Evolutionary conservation across 1,284 basidiomycete species (phyloP), one percentile per base, ranked within the genome.

Genomic region (Pseudozyma pruni): DNA sequence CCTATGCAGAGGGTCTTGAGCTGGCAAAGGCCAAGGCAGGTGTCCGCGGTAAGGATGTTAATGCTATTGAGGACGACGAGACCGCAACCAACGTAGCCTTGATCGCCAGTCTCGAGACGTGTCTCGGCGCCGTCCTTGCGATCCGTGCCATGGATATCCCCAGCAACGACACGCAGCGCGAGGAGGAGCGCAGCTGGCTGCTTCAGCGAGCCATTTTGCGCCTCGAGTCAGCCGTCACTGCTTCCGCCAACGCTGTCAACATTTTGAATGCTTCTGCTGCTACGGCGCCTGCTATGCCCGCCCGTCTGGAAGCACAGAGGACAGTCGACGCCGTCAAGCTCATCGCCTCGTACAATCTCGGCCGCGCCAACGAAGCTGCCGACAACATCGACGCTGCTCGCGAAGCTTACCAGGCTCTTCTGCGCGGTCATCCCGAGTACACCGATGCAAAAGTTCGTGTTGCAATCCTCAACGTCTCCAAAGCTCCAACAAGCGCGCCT

Each of bases 391-490:
- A 66, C n/a, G 68, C 74, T 23, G 80, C 80, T 17, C 63, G 69
- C 14, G 56, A 75, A 39, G 78, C 78, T 1, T 82, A 79, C 60
- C 55, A 72, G 8, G 74, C 72, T 19, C 60, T 82, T 41, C 51
- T 82, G 20, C 47, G 56, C 17, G 74, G 52, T 23, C 80, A 82
- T 43, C 76, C 80, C n/a, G 80, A 81, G 59, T 82, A 80, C 42
- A 75, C 75, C 13, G 79, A 81, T 43, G 80, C 79, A 42, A 78
- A 78, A 20, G 76, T 80, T 16, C 79, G 80, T n/a, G 63, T 77
- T 23, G 80, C 80, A 0, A 61, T 78, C 42, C 67, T 81, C 43
- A 62, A 78, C 45, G 63, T 69, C 9, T 70, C 70, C 19, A 53
- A 69, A 10, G 50, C 59, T 19, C 59, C 60, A 0, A 48, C 49